These are phyloP conservation scores for Helotiales sp. DNA, from an alignment of 2,329 filamentous ascomycete species.

Conservation along the genomic window DNA sequence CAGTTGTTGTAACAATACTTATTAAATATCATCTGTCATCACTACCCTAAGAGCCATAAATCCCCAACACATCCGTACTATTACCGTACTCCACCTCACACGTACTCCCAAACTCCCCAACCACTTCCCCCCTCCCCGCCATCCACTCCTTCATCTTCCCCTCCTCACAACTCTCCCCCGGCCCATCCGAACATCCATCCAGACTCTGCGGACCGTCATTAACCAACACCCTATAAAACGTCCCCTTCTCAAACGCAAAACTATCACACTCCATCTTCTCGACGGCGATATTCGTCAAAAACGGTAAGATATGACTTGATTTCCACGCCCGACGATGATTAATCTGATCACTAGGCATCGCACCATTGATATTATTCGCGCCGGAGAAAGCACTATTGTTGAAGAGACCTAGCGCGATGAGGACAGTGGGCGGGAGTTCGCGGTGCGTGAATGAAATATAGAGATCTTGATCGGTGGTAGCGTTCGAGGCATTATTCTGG, in stretches of 20 bases:
- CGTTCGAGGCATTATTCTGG: constrained; percentile 42
- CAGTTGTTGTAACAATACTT: not conserved
- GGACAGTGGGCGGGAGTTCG: constrained; percentile 57
- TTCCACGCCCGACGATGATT: constrained; percentile 57
- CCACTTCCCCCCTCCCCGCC: constrained; percentile 40
- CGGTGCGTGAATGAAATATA: constrained; percentile 61
- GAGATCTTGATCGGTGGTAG: constrained; percentile 50
- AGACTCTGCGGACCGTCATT: constrained; percentile 56
- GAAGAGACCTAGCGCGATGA: constrained; percentile 59
- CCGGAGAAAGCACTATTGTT: constrained; percentile 57
- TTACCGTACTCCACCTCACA: constrained; percentile 44
- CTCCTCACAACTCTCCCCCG: constrained; percentile 50
- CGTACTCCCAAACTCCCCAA: constrained; percentile 49
- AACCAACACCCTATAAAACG: constrained; percentile 56
- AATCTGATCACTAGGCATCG: constrained; percentile 54
- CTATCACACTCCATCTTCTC: constrained; percentile 58
- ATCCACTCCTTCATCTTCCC: constrained; percentile 29
- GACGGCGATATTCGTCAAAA: constrained; percentile 57
- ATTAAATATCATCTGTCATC: not conserved
- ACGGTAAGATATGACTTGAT: constrained; percentile 57
- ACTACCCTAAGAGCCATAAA: constrained; percentile 25
- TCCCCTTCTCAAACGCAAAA: constrained; percentile 50
- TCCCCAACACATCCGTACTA: constrained; percentile 35
- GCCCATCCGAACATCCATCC: constrained; percentile 54
- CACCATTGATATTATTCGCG: constrained; percentile 52